Base-by-base conservation (phyloP, 1,139 yeast species). In the Pichia sp. region DNA sequence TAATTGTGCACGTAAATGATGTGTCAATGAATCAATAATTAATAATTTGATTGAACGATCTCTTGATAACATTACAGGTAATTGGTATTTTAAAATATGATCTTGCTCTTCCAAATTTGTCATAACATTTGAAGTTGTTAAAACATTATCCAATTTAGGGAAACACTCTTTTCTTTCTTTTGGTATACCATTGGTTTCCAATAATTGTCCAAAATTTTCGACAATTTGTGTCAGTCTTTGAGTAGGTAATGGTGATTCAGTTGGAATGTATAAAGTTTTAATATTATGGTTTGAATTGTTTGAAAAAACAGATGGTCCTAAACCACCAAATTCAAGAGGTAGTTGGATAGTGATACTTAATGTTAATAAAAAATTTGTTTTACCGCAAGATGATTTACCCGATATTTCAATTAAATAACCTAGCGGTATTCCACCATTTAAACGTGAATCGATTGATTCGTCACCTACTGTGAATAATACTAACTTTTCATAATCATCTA, bases 341-440 rank as follows among this genome's bases (percentile, higher is more conserved):
- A 74, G 56, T 55, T 83, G 89, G 7, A 82, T 78, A 4, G 79
- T 67, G 7, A 79, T 66, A 1, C 85, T 71, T 43, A 88, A 58
- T 55, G 84, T 92, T 65, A 83, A 73, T 34, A 85, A 65, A 8
- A 89, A 66, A 57, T 88, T 94, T 0, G 96, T 82, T 62, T 89
- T 89, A 0, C 96, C 97, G 3, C 86, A 76, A 0, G 95, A 87
- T 52, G 94, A 81, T 38, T 83, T 86, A 0, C 97, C 97, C 56
- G 81, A 82, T 2, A 90, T 63, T 65, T 90, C 97, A 0, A 94
- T 84, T 3, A 90, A 66, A 40, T 77, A 73, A 2, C 89, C 83
- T 0, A 77, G 57, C 0, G 77, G 79, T 4, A 89, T 72, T 0
- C 97, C 96, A 27, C 65, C 65, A 32, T 76, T 74, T 18, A 89